Conservation (phyloP, 805 yeast genomes). For the Limtongia smithiae region DNA sequence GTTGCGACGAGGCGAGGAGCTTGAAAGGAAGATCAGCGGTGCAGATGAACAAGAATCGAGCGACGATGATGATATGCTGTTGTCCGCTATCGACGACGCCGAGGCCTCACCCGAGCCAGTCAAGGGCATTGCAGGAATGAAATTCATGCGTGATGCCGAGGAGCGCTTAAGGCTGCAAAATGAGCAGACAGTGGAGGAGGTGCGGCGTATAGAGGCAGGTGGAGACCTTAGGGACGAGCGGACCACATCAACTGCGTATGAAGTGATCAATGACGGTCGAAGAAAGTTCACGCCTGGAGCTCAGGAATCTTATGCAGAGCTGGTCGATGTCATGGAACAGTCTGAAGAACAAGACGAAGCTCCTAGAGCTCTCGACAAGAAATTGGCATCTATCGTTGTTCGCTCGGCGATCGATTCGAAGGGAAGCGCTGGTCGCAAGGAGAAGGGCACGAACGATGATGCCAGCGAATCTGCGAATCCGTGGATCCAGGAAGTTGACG, state of each 20-base stretch:
- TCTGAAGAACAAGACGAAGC: constrained; percentile 25
- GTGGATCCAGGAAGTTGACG: constrained; percentile 36
- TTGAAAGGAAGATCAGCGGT: constrained; percentile 70
- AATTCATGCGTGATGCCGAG: constrained; percentile 90
- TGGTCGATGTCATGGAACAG: constrained; percentile 13
- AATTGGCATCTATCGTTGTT: constrained; percentile 1
- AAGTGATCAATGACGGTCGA: constrained; percentile 66
- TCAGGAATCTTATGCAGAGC: constrained; percentile 38
- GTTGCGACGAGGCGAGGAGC: constrained; percentile 79
- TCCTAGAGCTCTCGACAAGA: constrained; percentile 5
- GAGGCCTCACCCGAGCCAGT: constrained; percentile 37
- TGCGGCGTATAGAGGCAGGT: constrained; percentile 50
- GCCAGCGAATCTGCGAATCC: constrained; percentile 33
- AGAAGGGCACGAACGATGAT: constrained; percentile 5
- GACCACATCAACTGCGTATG: constrained; percentile 44
- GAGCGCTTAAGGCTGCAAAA: constrained; percentile 61
- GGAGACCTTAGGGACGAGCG: constrained; percentile 43
- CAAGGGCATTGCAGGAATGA: constrained; percentile 91
- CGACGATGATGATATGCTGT: constrained; percentile 44
- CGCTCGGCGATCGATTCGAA: background rate
- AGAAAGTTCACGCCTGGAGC: constrained; percentile 71
- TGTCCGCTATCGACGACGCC: constrained; percentile 43
- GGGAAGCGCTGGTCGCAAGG: background rate
- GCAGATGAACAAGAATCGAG: constrained; percentile 48
- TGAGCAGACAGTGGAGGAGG: constrained; percentile 47